Conservation (phyloP, 2,329 filamentous ascomycete genomes). For the Phyllosticta capitalensis region DNA sequence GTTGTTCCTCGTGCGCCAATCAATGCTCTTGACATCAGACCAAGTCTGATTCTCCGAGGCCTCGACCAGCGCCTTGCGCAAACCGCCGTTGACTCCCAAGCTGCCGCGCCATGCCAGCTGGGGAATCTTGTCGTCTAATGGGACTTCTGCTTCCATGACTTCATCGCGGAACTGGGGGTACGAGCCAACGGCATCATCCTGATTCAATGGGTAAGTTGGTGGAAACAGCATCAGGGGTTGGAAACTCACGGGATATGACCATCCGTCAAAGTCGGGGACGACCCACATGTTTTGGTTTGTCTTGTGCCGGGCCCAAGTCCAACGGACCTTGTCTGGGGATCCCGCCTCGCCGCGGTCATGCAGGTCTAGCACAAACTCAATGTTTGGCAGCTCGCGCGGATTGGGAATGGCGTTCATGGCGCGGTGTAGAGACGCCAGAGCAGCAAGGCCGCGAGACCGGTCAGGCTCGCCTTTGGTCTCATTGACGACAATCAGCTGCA, state of each 20-base stretch:
- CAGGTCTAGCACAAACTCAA: constrained; percentile 8
- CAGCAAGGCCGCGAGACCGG: constrained; percentile 5
- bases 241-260: constrained; percentile 12
- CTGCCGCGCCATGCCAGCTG: constrained; percentile 25
- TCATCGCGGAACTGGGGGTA: constrained; percentile 13
- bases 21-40: constrained; percentile 21
- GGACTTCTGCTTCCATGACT: constrained; percentile 9
- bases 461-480: background rate
- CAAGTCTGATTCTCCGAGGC: constrained; percentile 18
- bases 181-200: constrained; percentile 8
- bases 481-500: constrained; percentile 6
- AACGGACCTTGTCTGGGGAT: constrained; percentile 11
- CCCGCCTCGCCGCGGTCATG: constrained; percentile 1
- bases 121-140: constrained; percentile 19
- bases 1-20: constrained; percentile 16
- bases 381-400: constrained; percentile 1
- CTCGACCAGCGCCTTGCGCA: constrained; percentile 18
- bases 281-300: constrained; percentile 7
- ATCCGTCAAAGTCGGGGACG: constrained; percentile 16
- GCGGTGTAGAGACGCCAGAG: constrained; percentile 6
- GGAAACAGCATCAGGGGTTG: no score
- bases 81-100: constrained; percentile 18
- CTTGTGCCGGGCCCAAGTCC: constrained; percentile 1
- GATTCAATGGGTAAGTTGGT: no score
- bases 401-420: constrained; percentile 7